These are phyloP conservation scores for Chaetoceros tenuissimus DNA, from an alignment of 108 stramenopile genomes.

Conservation along the genomic window DNA sequence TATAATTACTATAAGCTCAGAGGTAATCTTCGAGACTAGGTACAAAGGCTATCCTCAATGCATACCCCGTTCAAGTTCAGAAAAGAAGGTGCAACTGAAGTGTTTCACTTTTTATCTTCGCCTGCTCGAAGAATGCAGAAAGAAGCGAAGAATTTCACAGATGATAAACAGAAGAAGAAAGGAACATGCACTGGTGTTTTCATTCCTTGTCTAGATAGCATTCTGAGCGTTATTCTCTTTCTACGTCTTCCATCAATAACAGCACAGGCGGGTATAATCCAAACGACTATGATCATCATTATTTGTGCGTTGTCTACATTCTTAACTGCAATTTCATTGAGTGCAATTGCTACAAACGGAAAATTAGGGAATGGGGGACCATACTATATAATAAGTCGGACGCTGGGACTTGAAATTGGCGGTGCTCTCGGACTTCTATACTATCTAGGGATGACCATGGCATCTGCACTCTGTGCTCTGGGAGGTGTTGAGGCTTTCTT, in stretches of 20 bases:
- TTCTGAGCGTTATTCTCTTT: slow-evolving; percentile 78
- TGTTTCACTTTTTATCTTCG: too few species aligned
- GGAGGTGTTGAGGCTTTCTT: slow-evolving; percentile 66
- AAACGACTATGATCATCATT: slow-evolving; percentile 27
- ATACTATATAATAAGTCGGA: slow-evolving; percentile 68
- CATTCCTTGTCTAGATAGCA: slow-evolving; percentile 75
- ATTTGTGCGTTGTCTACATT: slow-evolving; percentile 44
- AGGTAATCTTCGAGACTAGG: too few species aligned
- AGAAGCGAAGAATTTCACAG: neutral
- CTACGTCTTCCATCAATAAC: slow-evolving; percentile 70
- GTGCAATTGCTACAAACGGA: slow-evolving; percentile 78
- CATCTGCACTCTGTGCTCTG: slow-evolving; percentile 51
- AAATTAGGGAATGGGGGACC: slow-evolving; percentile 64
- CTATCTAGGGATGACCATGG: slow-evolving; percentile 63
- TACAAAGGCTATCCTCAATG: too few species aligned
- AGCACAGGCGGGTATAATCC: slow-evolving; percentile 59
- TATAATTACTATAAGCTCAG: too few species aligned
- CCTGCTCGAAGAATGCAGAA: too few species aligned
- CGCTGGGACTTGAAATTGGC: slow-evolving; percentile 63
- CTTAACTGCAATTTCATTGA: slow-evolving; percentile 57
- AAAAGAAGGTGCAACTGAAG: too few species aligned
- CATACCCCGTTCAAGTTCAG: too few species aligned
- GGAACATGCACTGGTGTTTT: slow-evolving; percentile 54
- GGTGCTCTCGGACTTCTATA: slow-evolving; percentile 64
- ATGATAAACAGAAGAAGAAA: slow-evolving; percentile 23